Evolutionary conservation across 2,329 filamentous ascomycete genomes (phyloP), one percentile per base, ranked within the genome.

Genomic region (Trichoderma koningiopsis): DNA sequence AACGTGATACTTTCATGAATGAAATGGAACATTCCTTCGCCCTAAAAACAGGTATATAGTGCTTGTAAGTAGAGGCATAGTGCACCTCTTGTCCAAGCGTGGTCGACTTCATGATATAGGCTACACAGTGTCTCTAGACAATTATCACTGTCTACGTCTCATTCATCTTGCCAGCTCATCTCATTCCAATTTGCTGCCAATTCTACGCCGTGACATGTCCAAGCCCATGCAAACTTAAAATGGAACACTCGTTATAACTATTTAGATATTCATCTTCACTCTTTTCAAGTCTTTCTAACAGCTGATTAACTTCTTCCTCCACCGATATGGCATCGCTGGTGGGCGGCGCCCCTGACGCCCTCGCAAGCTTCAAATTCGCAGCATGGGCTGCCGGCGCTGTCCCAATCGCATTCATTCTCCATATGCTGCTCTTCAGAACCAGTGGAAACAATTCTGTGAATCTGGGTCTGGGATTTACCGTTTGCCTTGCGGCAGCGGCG

Each of bases 401-500:
- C 4, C 70, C 68, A 7, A 19, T 64, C 5, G 70, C 70, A 13
- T 27, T 71, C 0, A 0, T 72, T 6, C 3, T 71, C 22, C 69
- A 72, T 27, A 1, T 58, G 3, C 1, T 43, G 5, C 22, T 72
- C 11, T 67, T 68, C 22, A 60, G 22, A 4, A 22, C 24, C 14
- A 27, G 35, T 4, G 22, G 63, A 0, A 59, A 37, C 2, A 49
- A 55, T 3, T 35, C 47, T 2, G 33, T 27, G 4, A 16, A 5
- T 0, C 1, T 63, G 4, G 31, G 69, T 0, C 11, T 61, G 3
- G 19, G 73, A 0, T 69, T 78, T 7, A 73, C 74, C 0, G 40
- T 70, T 4, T 68, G 31, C 5, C 71, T 78, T 16, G 65, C 65
- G 16, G 67, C 68, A 0, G 63, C 72, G 14, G 73, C 72, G 58